These are phyloP conservation scores for Spatholobus suberectus DNA, from an alignment of 306 rosid genomes.

Conservation along the genomic window DNA sequence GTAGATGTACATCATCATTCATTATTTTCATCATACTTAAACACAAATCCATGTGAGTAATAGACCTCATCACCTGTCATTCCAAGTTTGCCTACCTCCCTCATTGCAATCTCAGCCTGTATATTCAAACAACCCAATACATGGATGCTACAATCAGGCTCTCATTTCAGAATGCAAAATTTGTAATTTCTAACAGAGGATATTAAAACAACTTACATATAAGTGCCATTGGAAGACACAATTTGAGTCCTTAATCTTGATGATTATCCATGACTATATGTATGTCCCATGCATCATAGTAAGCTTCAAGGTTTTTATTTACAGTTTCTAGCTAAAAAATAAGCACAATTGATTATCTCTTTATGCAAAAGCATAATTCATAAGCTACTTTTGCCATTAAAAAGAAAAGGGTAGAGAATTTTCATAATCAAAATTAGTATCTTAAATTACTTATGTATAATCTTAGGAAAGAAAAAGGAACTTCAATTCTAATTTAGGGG, in stretches of 20 bases:
- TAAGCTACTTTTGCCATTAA: neutral
- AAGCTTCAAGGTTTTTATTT: conserved; percentile 79
- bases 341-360: conserved; percentile 16
- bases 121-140: conserved; percentile 31
- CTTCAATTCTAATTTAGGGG: conserved; percentile 72
- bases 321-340: conserved; percentile 70
- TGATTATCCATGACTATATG: conserved; percentile 83
- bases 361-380: conserved; percentile 3
- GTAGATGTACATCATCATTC: neutral
- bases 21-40: neutral
- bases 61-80: conserved; percentile 91
- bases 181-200: conserved; percentile 21
- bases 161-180: conserved; percentile 5
- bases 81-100: conserved; percentile 91
- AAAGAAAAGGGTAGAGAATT: conserved; percentile 13
- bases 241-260: conserved; percentile 84
- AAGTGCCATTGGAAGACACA: conserved; percentile 90
- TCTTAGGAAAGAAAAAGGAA: conserved; percentile 1
- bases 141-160: conserved; percentile 29
- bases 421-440: neutral
- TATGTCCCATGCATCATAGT: conserved; percentile 94
- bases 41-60: conserved; percentile 4
- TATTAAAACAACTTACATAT: conserved; percentile 57
- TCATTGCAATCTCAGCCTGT: conserved; percentile 99
- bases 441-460: neutral